Base-by-base conservation (phyloP, 2,329 filamentous ascomycete genomes). In the Pestalotiopsis sp. region DNA sequence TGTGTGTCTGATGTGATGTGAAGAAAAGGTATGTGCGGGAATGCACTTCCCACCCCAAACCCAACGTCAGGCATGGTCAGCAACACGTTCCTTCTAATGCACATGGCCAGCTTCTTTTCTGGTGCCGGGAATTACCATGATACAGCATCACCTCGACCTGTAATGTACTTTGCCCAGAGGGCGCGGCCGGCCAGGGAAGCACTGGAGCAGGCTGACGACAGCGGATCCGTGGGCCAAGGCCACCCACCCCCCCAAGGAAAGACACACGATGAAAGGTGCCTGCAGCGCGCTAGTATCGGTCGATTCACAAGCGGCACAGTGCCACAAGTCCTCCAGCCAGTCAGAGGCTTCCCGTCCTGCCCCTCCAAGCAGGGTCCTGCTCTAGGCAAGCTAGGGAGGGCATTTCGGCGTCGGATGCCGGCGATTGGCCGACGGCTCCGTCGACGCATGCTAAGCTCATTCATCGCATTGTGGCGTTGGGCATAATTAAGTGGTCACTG, bases 321-420 rank as follows among this genome's bases (percentile, higher is more conserved):
- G 58, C 40, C 12, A 63, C 66, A 52, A n/a, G 45, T 2, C 17
- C 20, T 17, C n/a, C 20, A 57, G 25, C 66, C 66, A 67, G 41
- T 67, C 66, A 67, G 59, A 56, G 31, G 40, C 31, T 11, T 49
- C 58, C 59, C 31, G 13, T 63, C 12, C 23, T 67, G 58, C 66
- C 66, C 57, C 66, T 62, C 66, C 57, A 67, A 67, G 65, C 65
- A 66, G 66, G 66, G 66, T 62, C 66, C 66, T 56, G 38, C 20
- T 45, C 65, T 58, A 23, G 12, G 31, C 31, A 36, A 9, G 20
- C n/a, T 59, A 25, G 27, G n/a, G 56, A 20, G 65, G 14, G 57
- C 13, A 40, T 31, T 36, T 63, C 23, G 41, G 31, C 27, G 58
- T 63, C 40, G 40, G 45, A 63, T 63, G 23, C 31, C 40, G 36